Evolutionary conservation across 75 land plant genomes (phyloP), one percentile per base, ranked within the genome.

Genomic region (Chamaecyparis obtusa): DNA sequence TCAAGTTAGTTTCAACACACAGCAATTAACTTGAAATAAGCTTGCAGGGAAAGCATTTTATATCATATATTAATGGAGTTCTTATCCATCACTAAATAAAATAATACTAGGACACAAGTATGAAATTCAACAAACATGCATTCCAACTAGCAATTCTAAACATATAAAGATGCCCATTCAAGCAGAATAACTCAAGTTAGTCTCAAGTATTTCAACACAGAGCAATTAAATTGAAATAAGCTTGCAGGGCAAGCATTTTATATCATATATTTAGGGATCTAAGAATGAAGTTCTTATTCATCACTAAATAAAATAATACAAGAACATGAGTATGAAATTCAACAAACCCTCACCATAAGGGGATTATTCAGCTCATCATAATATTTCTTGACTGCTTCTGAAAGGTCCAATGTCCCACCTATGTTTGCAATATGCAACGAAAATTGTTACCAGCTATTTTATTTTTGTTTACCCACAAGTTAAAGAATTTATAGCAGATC

Each of bases 341-440:
- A 24, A 44, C 51, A 39, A n/a, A n/a, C 32, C 64, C 85, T 88
- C 87, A 95, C 97, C 96, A 93, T 86, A 15, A 88, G 84, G 16
- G 97, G 97, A 76, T 67, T 84, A 67, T 90, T 81, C 67, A 89
- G 84, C 33, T 93, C 96, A 56, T 87, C 90, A 37, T 67, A 87
- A 83, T 87, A 91, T 84, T 83, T 89, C 86, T 87, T 93, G 64
- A 90, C 87, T 15, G 96, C 97, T 89, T 93, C 93, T 35, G 92
- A 89, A 56, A 93, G 90, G 72, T 95, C 93, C 43, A 94, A 84
- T 49, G 85, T 89, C 74, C 91, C 90, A 88, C 95, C 96, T 95
- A 86, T 60, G 74, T 21, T 19, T 19, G 32, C 46, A 81, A 27
- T 21, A 43, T 81, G 27, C 64, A 84, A 81, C 51, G 24, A 44